Evolutionary conservation across 78 protist species (phyloP).

Genomic region (Dictyostelium firmibasis): DNA sequence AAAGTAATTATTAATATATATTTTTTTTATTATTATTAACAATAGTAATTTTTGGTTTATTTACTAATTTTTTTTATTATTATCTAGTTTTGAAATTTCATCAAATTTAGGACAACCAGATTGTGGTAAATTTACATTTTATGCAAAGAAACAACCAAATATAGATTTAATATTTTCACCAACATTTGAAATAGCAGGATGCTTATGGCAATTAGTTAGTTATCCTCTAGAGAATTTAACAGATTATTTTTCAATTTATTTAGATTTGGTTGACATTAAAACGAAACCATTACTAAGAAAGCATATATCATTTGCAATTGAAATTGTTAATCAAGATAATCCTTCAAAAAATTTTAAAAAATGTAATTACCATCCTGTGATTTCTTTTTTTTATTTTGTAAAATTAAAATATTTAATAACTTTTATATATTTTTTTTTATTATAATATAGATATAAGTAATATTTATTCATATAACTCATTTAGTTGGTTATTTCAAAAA

Average conservation of each 20-base stretch:
- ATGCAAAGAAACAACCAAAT: constrained; percentile 60
- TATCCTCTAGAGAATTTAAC: constrained; percentile 73
- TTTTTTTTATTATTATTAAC: background rate
- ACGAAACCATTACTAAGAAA: constrained; percentile 69
- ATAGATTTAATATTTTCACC: constrained; percentile 70
- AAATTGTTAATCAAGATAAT: constrained; percentile 72
- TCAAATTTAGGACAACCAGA: constrained; percentile 59
- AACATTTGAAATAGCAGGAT: constrained; percentile 62
- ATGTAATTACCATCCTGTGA: background rate
- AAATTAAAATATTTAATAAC: background rate
- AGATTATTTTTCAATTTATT: constrained; percentile 71
- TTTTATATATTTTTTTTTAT: background rate
- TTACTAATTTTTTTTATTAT: background rate
- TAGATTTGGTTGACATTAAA: constrained; percentile 73
- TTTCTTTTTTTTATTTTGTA: background rate
- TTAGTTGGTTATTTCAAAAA: constrained; percentile 78
- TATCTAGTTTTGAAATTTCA: constrained; percentile 52
- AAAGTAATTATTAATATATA: constrained; percentile 27
- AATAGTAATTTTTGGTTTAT: background rate
- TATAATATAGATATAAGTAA: constrained; percentile 74
- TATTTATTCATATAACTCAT: constrained; percentile 71
- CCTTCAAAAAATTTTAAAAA: constrained; percentile 65
- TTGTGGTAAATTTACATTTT: constrained; percentile 57
- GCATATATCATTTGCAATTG: constrained; percentile 75
- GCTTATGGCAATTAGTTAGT: constrained; percentile 71